A percentile compares a stretch with the other conserved stretches of the same genome.
phyloP scores from a whole-genome alignment of 352 stramenopile genomes.

The Phytophthora cactorum region DNA sequence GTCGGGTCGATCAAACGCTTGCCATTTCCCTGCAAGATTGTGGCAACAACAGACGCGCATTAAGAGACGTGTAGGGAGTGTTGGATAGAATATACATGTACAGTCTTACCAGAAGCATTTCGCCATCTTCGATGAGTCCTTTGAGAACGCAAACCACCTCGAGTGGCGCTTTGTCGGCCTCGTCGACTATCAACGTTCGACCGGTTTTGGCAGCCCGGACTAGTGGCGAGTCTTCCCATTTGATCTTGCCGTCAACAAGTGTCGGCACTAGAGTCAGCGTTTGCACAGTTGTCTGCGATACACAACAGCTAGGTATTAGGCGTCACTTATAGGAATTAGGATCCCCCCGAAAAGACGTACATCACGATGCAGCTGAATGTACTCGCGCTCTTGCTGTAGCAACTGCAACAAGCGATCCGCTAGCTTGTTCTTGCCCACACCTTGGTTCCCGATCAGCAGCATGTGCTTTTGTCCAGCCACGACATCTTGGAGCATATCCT shows the following conservation, averaged over 20 bases:
- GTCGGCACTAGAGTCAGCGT: slow-evolving; percentile 92
- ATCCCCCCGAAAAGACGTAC: slow-evolving; percentile 37
- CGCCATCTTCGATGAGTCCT: slow-evolving; percentile 95
- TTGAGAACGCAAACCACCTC: slow-evolving; percentile 97
- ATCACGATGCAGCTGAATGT: slow-evolving; percentile 97
- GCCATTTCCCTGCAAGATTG: slow-evolving; percentile 77
- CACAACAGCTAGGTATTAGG: slow-evolving; percentile 4
- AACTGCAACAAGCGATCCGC: slow-evolving; percentile 92
- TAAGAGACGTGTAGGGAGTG: neutral
- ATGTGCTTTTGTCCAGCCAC: slow-evolving; percentile 90
- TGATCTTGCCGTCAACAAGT: slow-evolving; percentile 88
- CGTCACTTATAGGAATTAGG: neutral
- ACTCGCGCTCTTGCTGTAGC: slow-evolving; percentile 94
- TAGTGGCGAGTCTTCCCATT: slow-evolving; percentile 95
- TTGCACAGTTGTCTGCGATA: slow-evolving; percentile 90
- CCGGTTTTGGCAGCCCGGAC: slow-evolving; percentile 93
- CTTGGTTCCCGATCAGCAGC: slow-evolving; percentile 95
- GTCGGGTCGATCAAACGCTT: slow-evolving; percentile 79
- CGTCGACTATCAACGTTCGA: slow-evolving; percentile 94
- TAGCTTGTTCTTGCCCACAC: slow-evolving; percentile 96
- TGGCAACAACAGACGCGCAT: neutral
- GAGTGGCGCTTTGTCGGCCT: slow-evolving; percentile 96
- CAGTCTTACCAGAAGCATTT: slow-evolving; percentile 87
- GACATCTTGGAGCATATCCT: slow-evolving; percentile 87
- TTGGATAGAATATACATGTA: neutral